Conservation (phyloP, 768 basidiomycete genomes). For the Boletus rex-veris region DNA sequence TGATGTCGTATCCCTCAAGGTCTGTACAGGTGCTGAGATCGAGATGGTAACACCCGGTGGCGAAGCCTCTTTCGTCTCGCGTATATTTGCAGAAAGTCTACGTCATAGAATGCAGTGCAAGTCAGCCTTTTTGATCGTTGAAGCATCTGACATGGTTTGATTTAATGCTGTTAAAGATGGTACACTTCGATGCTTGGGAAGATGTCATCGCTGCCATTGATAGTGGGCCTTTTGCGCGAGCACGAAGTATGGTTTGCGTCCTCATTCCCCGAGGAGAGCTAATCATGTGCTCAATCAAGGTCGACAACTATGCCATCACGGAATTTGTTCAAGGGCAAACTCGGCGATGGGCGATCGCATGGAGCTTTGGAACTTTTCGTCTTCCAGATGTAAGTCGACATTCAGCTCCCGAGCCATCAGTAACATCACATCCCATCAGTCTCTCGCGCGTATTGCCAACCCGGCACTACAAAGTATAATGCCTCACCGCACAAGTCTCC, state of each 20-base stretch:
- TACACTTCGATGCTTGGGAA: constrained; percentile 94
- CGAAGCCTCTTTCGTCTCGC: constrained; percentile 70
- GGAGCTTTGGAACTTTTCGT: constrained; percentile 66
- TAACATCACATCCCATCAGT: constrained; percentile 35
- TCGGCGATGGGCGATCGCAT: constrained; percentile 87
- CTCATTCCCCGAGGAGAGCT: neutral
- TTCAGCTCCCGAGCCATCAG: constrained; percentile 5
- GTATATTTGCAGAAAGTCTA: constrained; percentile 76
- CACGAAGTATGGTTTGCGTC: constrained; percentile 36
- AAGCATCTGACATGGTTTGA: neutral
- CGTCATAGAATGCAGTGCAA: constrained; percentile 48
- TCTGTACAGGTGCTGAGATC: constrained; percentile 79
- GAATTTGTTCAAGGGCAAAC: constrained; percentile 87
- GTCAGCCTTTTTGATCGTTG: constrained; percentile 33
- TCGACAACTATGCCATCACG: constrained; percentile 82
- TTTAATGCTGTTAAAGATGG: constrained; percentile 48
- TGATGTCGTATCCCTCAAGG: constrained; percentile 38
- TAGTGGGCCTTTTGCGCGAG: constrained; percentile 54
- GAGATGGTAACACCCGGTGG: constrained; percentile 93
- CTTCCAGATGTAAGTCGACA: constrained; percentile 70
- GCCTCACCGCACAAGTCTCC: constrained; percentile 56
- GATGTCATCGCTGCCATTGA: constrained; percentile 60
- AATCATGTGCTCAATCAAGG: constrained; percentile 39
- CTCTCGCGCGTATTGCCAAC: constrained; percentile 36
- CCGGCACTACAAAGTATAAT: constrained; percentile 48